Evolutionary conservation across 768 basidiomycete species (phyloP), one percentile per base, ranked within the genome.

Genomic region (Peribolospora kevripleyi): DNA sequence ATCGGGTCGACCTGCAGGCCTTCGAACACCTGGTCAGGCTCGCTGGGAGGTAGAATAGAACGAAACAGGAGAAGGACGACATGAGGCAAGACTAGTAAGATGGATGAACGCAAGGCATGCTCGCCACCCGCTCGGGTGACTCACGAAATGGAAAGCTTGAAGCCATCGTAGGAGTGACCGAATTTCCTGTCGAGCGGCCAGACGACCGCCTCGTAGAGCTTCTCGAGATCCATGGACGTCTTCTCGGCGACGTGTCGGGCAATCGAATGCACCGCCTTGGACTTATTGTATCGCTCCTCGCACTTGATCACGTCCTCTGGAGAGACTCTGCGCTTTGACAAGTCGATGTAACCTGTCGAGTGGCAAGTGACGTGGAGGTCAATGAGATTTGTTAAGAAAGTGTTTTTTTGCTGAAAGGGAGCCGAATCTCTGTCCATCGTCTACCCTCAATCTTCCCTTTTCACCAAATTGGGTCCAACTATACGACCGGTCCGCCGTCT

Each of bases 231-330:
- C 48, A 65, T 61, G 49, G 63, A 66, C 48, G 65, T 63, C 65
- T 70, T 71, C 58, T 70, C 69, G 1, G 70, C 66, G 9, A 72
- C 71, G 53, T 68, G 67, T 39, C 61, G 62, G 57, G 68, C 59
- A 57, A 68, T 68, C 37, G 65, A 59, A 46, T 87, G 81, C 37
- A 97, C 88, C 1, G 86, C 80, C 71, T 93, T 93, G 11, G 85
- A 88, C 70, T 98, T 98, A 76, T 91, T 87, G 69, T 85, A 98
- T 47, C 86, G 79, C 63, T 95, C 91, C 67, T 97, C 91, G 70
- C 93, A 97, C 70, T 93, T 93, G n/a, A 80, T 78, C 65, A 98
- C 91, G 66, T 97, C 93, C 66, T 98, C 93, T 3, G 91, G 82
- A 3, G 88, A 93, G 4, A 98, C 93, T 61, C 91, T 82, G 58